Evolutionary conservation across 345 rosid species (phyloP).

Genomic region (Citrus medica): DNA sequence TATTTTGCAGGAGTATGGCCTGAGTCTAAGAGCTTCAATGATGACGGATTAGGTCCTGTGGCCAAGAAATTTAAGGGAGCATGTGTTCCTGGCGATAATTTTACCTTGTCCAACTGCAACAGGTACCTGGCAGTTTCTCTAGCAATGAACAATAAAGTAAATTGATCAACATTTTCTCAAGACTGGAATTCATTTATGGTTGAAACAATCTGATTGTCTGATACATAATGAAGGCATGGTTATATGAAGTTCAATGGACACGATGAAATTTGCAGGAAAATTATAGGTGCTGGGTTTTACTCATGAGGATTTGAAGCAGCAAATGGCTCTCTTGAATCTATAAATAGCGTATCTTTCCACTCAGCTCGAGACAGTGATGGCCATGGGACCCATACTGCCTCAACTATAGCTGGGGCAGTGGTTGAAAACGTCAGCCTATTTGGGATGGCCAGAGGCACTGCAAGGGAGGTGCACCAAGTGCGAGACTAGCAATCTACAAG

Average conservation of each 20-base stretch:
- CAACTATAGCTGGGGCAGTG: conserved; percentile 34
- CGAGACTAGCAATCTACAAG: conserved; percentile 50
- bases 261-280: conserved; percentile 32
- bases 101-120: conserved; percentile 36
- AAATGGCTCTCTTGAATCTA: conserved; percentile 35
- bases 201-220: background rate
- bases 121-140: conserved; percentile 15
- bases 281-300: conserved; percentile 46
- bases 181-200: background rate
- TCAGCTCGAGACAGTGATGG: conserved; percentile 44
- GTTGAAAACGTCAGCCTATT: conserved; percentile 37
- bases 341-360: conserved; percentile 24
- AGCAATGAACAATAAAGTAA: background rate
- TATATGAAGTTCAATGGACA: too few relatives aligned
- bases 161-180: background rate
- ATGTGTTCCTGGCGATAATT: conserved; percentile 39
- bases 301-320: conserved; percentile 40
- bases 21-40: conserved; percentile 42
- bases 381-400: conserved; percentile 47
- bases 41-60: conserved; percentile 34
- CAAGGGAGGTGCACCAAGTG: conserved; percentile 49
- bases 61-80: conserved; percentile 47
- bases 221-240: background rate
- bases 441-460: conserved; percentile 47
- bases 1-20: conserved; percentile 43